phyloP scores from a whole-genome alignment of 2,329 filamentous ascomycete species.

The Truncatella angustata region DNA sequence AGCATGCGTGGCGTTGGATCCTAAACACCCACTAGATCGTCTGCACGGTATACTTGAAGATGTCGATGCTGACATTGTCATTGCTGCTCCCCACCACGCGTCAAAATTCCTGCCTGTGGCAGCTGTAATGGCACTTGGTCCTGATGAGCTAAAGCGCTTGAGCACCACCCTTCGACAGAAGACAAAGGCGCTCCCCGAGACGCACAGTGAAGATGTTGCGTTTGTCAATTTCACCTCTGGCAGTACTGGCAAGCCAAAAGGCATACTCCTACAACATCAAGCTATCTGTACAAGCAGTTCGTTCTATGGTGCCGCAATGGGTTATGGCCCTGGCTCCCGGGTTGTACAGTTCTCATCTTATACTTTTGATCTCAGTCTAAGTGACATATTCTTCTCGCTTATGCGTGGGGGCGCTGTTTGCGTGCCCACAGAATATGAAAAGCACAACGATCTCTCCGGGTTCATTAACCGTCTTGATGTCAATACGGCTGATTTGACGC shows the following conservation, averaged over 20 bases:
- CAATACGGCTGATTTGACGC: slow-evolving; percentile 5
- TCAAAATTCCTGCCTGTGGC: slow-evolving; percentile 8
- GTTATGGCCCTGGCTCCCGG: slow-evolving; percentile 47
- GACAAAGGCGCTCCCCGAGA: slow-evolving; percentile 1
- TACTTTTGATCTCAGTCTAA: not conserved
- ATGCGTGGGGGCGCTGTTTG: slow-evolving; percentile 3
- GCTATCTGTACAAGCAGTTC: slow-evolving; percentile 1
- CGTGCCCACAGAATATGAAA: slow-evolving; percentile 1
- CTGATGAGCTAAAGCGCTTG: slow-evolving; percentile 8
- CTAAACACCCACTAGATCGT: slow-evolving; percentile 6
- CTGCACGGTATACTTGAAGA: slow-evolving; percentile 2
- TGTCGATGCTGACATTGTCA: slow-evolving; percentile 2
- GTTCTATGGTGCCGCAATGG: not conserved
- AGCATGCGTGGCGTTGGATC: slow-evolving; percentile 4
- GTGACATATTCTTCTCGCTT: slow-evolving; percentile 6
- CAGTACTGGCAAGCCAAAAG: slow-evolving; percentile 12
- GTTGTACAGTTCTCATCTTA: slow-evolving; percentile 9
- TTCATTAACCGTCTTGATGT: slow-evolving; percentile 4
- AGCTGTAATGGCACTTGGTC: slow-evolving; percentile 6
- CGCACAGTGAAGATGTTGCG: not conserved
- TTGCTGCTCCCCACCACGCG: slow-evolving; percentile 1
- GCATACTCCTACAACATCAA: slow-evolving; percentile 8
- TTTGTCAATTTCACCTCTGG: slow-evolving; percentile 12
- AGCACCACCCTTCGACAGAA: not conserved
- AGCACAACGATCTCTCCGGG: not conserved